Percentiles rank a stretch among this genome's conserved stretches.
phyloP scores from a whole-genome alignment of 1,284 basidiomycete species.

The Austropuccinia psidii region DNA sequence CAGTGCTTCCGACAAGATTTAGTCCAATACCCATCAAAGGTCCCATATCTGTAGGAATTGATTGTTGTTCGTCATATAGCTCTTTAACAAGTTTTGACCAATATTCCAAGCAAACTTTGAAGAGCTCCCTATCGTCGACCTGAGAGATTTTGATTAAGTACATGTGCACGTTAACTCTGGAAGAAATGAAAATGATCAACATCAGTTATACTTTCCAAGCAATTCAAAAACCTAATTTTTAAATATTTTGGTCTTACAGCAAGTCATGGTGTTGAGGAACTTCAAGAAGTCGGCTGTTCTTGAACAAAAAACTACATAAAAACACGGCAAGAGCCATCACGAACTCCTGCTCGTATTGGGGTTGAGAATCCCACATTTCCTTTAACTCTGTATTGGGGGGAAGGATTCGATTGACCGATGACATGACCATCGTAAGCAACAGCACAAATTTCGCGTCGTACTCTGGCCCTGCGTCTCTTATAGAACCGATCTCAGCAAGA shows the following conservation, averaged over 20 bases:
- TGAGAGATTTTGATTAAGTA: constrained; percentile 99
- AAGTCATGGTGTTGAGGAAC: constrained; percentile 86
- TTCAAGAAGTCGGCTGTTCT: constrained; percentile 71
- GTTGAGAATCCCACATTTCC: constrained; percentile 79
- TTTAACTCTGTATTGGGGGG: constrained; percentile 86
- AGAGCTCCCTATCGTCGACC: constrained; percentile 96
- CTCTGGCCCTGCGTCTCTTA: constrained; percentile 87
- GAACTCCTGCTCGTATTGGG: constrained; percentile 91
- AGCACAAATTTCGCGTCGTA: constrained; percentile 98
- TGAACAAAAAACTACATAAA: constrained; percentile 89
- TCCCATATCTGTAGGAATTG: constrained; percentile 82
- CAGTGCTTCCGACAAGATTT: constrained; percentile 50
- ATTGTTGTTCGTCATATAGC: constrained; percentile 96
- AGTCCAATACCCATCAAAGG: constrained; percentile 87
- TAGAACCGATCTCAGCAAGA: constrained; percentile 86
- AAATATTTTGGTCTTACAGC: constrained; percentile 51
- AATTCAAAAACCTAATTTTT: too few relatives aligned
- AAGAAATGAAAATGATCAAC: not conserved
- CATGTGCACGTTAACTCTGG: constrained; percentile 73
- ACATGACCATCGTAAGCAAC: constrained; percentile 97
- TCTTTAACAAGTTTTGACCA: constrained; percentile 98
- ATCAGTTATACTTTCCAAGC: too few relatives aligned
- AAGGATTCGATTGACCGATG: constrained; percentile 89
- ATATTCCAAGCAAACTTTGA: constrained; percentile 99
- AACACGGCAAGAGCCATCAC: constrained; percentile 95